A percentile compares a stretch with the other conserved stretches of the same genome.
Evolutionary conservation across 139 green algal species (phyloP).

Genomic region (Chlamydomonas incerta): DNA sequence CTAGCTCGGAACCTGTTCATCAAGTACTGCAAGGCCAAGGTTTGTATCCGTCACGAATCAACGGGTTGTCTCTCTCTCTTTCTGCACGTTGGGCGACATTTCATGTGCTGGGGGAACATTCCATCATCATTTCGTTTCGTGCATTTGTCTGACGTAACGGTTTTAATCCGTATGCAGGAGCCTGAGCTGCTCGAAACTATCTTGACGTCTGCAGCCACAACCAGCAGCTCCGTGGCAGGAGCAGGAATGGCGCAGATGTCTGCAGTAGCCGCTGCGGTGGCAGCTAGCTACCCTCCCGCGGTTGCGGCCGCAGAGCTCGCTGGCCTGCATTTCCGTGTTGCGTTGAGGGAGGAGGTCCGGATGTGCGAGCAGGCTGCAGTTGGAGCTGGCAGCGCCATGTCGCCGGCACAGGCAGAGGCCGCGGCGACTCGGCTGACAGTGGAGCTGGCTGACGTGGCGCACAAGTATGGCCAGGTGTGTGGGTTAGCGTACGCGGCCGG

Average conservation of each 20-base stretch:
- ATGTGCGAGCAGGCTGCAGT: neutral
- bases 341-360: neutral
- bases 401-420: neutral
- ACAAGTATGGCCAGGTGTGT: constrained; percentile 50
- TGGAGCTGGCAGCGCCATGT: neutral
- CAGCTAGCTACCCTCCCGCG: constrained; percentile 1
- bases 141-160: no score
- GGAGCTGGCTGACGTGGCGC: constrained; percentile 33
- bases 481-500: no score
- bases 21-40: constrained; percentile 74
- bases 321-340: constrained; percentile 7
- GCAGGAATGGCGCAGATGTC: neutral
- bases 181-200: constrained; percentile 73
- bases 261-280: neutral
- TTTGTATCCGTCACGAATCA: no score
- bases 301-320: constrained; percentile 30
- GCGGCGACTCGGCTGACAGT: neutral
- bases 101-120: no score
- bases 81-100: no score
- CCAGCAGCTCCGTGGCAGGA: no score
- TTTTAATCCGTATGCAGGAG: constrained; percentile 67
- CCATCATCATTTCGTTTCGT: no score
- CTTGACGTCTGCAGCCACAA: constrained; percentile 22
- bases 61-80: no score
- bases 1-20: constrained; percentile 70